Base-by-base conservation (phyloP, 176 grass and related monocot genomes). In the Carex cristatella region DNA sequence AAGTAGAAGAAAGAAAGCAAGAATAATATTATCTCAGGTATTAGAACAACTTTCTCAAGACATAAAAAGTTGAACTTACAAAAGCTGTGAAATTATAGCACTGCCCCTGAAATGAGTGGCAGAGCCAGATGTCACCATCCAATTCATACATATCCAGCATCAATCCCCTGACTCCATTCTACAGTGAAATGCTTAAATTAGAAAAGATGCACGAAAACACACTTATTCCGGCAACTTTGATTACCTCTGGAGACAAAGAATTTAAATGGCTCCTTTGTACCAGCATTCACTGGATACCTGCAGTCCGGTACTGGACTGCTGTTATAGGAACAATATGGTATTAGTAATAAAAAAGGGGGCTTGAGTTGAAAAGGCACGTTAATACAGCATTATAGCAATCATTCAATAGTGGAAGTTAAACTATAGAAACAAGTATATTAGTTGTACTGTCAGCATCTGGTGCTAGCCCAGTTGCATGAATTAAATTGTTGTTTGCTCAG, bases 81-180 rank as follows among this genome's bases (percentile, higher is more conserved):
- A 98, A 98, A 73, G 95, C 93, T 1, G 95, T 95, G 86, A 98
- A 98, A 87, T 98, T 95, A 61, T 92, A 98, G 90, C 95, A 98
- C 64, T 98, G 88, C 40, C 95, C 95, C 88, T 95, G 91, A 80
- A 95, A 81, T 7, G 95, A 98, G 83, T 98, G 95, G 70, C 95
- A 98, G 10, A 98, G 93, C 95, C 95, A 98, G 46, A 98, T 85
- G 80, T 98, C 93, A 65, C 53, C 87, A 7, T 91, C 82, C 54
- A 95, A 98, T 84, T 98, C 95, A 65, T 98, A 98, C 93, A 98
- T 98, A 79, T 98, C 93, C 61, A 98, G 88, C 93, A 98, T 98
- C 81, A 98, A 86, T 12, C 95, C 91, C 88, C 93, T 90, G 42
- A 95, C 83, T 10, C 93, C 95, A 84, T 98, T 98, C 93, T 98